A percentile compares a stretch with the other conserved stretches of the same genome.
Evolutionary conservation across 164 flowering plant species (phyloP).

Genomic region (Litsea cubeba): DNA sequence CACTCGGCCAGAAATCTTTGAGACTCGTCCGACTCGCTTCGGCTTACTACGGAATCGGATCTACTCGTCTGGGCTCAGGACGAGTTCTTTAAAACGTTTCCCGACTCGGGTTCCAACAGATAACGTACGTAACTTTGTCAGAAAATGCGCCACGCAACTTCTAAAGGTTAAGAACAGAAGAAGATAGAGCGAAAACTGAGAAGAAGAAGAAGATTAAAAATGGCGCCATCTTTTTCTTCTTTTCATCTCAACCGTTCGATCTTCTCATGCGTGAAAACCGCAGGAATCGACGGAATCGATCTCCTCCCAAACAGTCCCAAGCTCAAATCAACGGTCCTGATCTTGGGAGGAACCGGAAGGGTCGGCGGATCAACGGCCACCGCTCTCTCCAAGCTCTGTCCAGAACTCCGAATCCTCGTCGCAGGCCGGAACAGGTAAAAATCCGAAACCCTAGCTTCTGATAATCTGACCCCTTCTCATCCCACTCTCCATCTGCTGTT

Average conservation of each 20-base stretch:
- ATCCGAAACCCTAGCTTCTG: neutral
- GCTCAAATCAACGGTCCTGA: conserved; percentile 49
- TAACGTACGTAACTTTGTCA: too few species aligned
- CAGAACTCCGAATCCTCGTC: conserved; percentile 58
- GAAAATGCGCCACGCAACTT: too few species aligned
- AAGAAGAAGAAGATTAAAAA: neutral
- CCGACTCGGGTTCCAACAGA: too few species aligned
- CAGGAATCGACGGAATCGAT: conserved; percentile 17
- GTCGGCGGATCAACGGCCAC: conserved; percentile 91
- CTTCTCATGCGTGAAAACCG: conserved; percentile 14
- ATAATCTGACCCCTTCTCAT: neutral
- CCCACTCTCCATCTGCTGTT: too few species aligned
- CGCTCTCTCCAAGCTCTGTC: conserved; percentile 71
- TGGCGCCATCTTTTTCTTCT: neutral
- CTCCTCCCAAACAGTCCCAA: conserved; percentile 11
- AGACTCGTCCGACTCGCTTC: too few species aligned
- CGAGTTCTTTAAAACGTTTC: too few species aligned
- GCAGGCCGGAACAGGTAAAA: conserved; percentile 77
- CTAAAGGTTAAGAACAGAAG: neutral
- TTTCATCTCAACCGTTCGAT: conserved; percentile 2
- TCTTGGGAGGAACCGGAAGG: conserved; percentile 91
- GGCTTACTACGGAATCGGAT: too few species aligned
- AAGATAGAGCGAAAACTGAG: neutral
- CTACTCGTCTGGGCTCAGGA: too few species aligned
- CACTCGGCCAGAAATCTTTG: too few species aligned